Base-by-base conservation (phyloP, 768 basidiomycete genomes). In the Lactifluus volemus region DNA sequence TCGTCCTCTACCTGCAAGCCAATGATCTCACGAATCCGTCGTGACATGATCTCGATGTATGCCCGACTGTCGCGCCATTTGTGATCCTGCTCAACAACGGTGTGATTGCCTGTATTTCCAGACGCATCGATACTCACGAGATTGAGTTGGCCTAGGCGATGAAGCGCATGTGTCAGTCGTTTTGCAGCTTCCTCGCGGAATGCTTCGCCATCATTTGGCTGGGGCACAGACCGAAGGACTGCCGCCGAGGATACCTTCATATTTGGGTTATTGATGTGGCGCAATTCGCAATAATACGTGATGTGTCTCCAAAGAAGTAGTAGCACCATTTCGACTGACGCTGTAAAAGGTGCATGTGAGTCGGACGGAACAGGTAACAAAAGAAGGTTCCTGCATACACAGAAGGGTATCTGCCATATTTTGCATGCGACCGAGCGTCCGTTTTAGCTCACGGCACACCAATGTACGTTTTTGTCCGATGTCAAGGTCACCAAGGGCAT, bases 291-390 rank as follows among this genome's bases (percentile, higher is more conserved):
- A 71, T 88, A 94, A 68, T 84, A 84, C 14, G 81, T 77, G 32
- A 91, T 68, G 67, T 95, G 93, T 15, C 90, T 79, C 87, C 89
- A 92, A 10, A 92, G 74, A 19, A 94, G 77, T 17, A 94, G 76
- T 9, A 94, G 76, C 5, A 89, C 70, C 82, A 92, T 87, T 72
- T 95, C 93, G 53, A 84, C 73, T 15, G 85, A 81, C 58, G 80
- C 88, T 89, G 64, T 36, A 21, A 25, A 12, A 14, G n/a, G 42
- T 6, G 29, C 15, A 3, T 10, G 39, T 25, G 38, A 53, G 29
- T 44, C 34, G 30, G 49, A 38, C 39, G 56, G 7, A 49, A 15
- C 36, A n/a, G 5, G 36, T 21, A n/a, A 32, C 0, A 30, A 5
- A n/a, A 34, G 14, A 25, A 54, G 51, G 19, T 41, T 41, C 7